Conservation (phyloP, 768 basidiomycete species). For the Floccularia luteovirens region DNA sequence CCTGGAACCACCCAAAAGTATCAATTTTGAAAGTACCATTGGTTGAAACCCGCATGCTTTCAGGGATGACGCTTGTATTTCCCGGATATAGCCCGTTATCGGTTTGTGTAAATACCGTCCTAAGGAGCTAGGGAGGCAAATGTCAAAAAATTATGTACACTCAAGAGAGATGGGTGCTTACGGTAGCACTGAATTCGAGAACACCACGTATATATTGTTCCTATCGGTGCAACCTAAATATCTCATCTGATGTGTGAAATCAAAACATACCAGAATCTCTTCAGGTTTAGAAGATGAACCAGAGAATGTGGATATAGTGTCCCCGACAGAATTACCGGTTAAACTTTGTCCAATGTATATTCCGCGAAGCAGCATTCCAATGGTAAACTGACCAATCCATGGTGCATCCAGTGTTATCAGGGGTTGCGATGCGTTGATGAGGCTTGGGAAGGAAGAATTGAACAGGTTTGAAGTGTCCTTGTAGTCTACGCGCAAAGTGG, state of each 20-base stretch:
- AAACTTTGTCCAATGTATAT: constrained; percentile 10
- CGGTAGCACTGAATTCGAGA: constrained; percentile 15
- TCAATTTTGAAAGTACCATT: constrained; percentile 11
- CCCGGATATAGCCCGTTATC: constrained; percentile 10
- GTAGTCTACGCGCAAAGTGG: constrained; percentile 10
- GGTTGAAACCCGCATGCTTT: constrained; percentile 9
- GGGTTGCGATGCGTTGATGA: constrained; percentile 11
- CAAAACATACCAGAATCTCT: constrained; percentile 9
- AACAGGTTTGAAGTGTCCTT: constrained; percentile 8
- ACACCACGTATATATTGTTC: constrained; percentile 13
- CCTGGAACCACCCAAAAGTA: constrained; percentile 15
- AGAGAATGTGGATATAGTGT: constrained; percentile 12
- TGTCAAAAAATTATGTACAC: not conserved
- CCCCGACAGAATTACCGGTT: constrained; percentile 11
- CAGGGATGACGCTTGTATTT: constrained; percentile 8
- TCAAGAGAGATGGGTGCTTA: constrained; percentile 3
- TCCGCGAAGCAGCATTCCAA: constrained; percentile 11
- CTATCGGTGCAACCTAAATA: constrained; percentile 1
- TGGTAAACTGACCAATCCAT: constrained; percentile 12
- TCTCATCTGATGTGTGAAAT: not conserved
- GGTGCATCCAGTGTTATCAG: constrained; percentile 8
- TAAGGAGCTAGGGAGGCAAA: constrained; percentile 9
- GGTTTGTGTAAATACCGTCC: constrained; percentile 12
- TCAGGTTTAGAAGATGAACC: constrained; percentile 7
- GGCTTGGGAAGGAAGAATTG: constrained; percentile 12